These are phyloP conservation scores for Aspergillus indologenus DNA, from an alignment of 495 filamentous ascomycete genomes.

Conservation along the genomic window DNA sequence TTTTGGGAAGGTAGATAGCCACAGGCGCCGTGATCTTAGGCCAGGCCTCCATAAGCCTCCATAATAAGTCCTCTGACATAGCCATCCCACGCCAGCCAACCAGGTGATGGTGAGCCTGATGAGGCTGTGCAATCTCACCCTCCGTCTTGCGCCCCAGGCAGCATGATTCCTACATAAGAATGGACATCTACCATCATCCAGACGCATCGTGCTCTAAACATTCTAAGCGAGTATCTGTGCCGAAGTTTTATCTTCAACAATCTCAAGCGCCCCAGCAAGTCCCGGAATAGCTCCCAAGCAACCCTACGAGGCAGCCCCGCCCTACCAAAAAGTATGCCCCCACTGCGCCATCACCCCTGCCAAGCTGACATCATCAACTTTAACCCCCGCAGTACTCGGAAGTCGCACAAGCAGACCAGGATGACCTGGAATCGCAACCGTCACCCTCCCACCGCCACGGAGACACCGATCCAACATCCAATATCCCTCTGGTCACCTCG, in stretches of 20 bases:
- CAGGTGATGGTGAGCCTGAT: not conserved
- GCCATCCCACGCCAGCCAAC: not conserved
- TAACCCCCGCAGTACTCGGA: not conserved
- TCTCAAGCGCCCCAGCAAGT: too few species aligned
- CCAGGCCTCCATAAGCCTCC: not conserved
- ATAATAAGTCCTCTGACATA: not conserved
- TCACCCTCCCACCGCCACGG: not conserved
- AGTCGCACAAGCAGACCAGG: conserved; percentile 2
- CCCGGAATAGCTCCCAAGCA: not conserved
- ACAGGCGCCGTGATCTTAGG: too few species aligned
- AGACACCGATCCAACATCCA: not conserved
- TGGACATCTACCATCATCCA: not conserved
- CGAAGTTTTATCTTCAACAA: too few species aligned
- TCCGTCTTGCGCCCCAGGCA: not conserved
- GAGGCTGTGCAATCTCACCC: not conserved
- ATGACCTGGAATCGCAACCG: not conserved
- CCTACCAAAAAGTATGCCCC: not conserved
- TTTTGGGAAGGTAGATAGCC: too few species aligned
- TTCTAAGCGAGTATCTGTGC: too few species aligned
- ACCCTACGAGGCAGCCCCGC: not conserved
- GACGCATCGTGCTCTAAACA: not conserved
- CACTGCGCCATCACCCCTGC: not conserved
- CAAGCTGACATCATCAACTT: not conserved
- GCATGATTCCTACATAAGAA: not conserved
- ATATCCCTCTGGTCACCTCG: not conserved